Conservation (phyloP, 2,329 filamentous ascomycete genomes). For the Colletotrichum sp. region DNA sequence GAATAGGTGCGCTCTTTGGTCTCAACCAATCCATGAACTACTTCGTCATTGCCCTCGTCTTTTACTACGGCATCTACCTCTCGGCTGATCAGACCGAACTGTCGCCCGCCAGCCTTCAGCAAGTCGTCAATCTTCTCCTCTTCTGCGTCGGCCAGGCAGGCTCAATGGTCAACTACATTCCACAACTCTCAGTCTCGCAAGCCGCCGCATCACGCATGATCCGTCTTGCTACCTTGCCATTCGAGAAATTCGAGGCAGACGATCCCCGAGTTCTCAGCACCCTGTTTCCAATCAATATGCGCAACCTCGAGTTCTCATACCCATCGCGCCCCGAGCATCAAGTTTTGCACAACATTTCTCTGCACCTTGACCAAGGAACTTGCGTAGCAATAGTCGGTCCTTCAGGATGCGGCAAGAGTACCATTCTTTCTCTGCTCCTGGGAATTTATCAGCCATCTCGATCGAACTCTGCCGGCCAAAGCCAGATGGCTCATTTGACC, state of each 20-base stretch:
- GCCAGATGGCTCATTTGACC: constrained; percentile 45
- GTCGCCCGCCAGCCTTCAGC: constrained; percentile 66
- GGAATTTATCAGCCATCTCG: constrained; percentile 64
- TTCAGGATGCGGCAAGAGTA: constrained; percentile 93
- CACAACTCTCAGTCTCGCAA: constrained; percentile 78
- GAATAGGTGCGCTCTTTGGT: constrained; percentile 75
- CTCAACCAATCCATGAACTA: constrained; percentile 75
- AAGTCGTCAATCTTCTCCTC: constrained; percentile 83
- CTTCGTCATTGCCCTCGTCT: constrained; percentile 78
- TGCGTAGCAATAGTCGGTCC: constrained; percentile 81
- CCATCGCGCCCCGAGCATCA: constrained; percentile 56
- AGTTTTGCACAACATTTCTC: constrained; percentile 13
- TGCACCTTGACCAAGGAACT: constrained; percentile 66
- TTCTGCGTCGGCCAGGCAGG: constrained; percentile 79
- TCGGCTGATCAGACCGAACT: constrained; percentile 50
- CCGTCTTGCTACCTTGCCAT: constrained; percentile 68
- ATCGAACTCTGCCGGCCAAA: neutral
- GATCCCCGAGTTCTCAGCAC: constrained; percentile 21
- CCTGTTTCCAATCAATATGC: constrained; percentile 55
- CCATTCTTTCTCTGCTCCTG: constrained; percentile 76
- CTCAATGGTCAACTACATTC: constrained; percentile 74
- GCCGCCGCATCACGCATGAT: constrained; percentile 77
- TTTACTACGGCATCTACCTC: constrained; percentile 79
- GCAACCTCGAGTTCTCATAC: constrained; percentile 73
- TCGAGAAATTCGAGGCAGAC: neutral